Evolutionary conservation across 2,329 filamentous ascomycete genomes (phyloP).

Genomic region (Plenodomus lindquistii): DNA sequence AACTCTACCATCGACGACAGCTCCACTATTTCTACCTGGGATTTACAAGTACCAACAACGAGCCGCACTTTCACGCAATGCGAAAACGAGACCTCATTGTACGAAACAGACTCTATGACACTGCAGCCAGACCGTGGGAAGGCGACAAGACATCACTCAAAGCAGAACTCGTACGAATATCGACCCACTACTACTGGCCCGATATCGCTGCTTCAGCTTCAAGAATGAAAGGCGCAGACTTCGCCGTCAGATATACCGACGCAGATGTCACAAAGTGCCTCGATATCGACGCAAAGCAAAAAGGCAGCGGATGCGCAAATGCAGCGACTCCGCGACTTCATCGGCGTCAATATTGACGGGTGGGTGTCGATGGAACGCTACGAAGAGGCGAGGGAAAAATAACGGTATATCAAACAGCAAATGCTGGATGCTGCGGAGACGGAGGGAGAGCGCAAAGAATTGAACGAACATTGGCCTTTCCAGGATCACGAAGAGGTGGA

Average conservation of each 20-base stretch:
- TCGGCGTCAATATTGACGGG: constrained; percentile 21
- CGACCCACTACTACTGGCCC: constrained; percentile 23
- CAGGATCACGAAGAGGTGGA: constrained; percentile 16
- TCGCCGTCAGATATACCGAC: constrained; percentile 10
- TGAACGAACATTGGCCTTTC: constrained; percentile 14
- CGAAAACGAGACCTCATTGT: constrained; percentile 9
- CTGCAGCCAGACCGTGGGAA: constrained; percentile 22
- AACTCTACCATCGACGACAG: constrained; percentile 24
- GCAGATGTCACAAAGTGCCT: constrained; percentile 15
- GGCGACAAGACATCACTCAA: constrained; percentile 26
- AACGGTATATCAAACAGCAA: constrained; percentile 19
- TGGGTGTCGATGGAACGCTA: constrained; percentile 22
- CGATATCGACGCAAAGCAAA: constrained; percentile 15
- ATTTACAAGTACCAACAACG: constrained; percentile 20
- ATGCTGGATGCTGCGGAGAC: constrained; percentile 15
- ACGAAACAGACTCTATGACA: constrained; percentile 11
- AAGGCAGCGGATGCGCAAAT: constrained; percentile 21
- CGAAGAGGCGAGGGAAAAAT: constrained; percentile 15
- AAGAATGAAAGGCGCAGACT: constrained; percentile 9
- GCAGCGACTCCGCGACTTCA: constrained; percentile 17
- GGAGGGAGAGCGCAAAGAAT: constrained; percentile 10
- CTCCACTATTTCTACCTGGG: constrained; percentile 27
- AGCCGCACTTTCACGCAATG: constrained; percentile 21
- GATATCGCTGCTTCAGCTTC: constrained; percentile 10
- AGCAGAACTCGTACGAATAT: constrained; percentile 20